Evolutionary conservation across 768 basidiomycete genomes (phyloP).

Genomic region (Psilocybe cubensis): DNA sequence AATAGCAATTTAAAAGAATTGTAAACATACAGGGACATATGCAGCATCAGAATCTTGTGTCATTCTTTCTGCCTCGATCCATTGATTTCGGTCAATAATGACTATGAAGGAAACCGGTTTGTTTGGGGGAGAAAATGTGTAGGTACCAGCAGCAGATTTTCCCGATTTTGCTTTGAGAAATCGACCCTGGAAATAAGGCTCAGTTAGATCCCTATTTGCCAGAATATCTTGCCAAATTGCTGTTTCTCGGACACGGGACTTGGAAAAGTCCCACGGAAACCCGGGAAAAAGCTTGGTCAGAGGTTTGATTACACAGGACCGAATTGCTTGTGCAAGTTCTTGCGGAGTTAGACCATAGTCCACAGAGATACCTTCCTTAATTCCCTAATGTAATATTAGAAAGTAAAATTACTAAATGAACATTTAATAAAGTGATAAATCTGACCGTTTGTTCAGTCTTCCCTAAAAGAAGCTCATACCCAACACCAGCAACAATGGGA

Average conservation of each 20-base stretch:
- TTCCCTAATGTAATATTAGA: background rate
- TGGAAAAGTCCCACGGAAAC: background rate
- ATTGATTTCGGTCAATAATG: constrained; percentile 21
- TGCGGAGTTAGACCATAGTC: background rate
- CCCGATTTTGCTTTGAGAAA: background rate
- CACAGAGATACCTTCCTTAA: background rate
- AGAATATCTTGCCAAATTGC: background rate
- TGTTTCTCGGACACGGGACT: background rate
- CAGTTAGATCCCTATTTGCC: no score
- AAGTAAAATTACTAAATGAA: no score
- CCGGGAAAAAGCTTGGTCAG: background rate
- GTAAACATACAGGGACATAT: no score
- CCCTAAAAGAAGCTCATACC: no score
- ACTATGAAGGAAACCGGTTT: constrained; percentile 48
- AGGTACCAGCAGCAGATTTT: background rate
- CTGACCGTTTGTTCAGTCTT: no score
- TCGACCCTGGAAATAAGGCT: background rate
- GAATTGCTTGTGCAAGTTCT: background rate
- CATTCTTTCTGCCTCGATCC: background rate
- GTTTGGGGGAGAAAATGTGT: background rate
- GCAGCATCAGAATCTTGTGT: no score
- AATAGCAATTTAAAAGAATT: no score
- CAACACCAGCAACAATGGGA: no score
- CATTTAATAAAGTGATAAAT: no score
- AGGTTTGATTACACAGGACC: background rate